Evolutionary conservation across 176 grass and related monocot genomes (phyloP).

Genomic region (Eremochloa ophiuroides): DNA sequence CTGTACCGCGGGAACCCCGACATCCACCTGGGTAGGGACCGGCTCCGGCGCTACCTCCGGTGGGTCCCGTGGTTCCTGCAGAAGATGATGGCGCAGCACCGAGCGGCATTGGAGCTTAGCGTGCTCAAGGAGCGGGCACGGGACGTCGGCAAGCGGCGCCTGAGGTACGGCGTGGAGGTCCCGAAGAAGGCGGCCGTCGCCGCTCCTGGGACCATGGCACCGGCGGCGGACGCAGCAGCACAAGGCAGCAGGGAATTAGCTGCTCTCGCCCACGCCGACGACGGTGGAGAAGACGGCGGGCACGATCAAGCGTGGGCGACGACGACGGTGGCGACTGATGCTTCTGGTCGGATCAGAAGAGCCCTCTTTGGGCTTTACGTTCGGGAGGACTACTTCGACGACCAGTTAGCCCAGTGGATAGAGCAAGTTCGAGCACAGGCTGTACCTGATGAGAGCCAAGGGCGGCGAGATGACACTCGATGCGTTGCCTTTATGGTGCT

Average conservation of each 20-base stretch:
- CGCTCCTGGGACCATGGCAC: too few relatives aligned
- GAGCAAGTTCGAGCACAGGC: background rate
- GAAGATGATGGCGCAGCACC: constrained; percentile 1
- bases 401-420: background rate
- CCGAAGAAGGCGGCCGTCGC: background rate
- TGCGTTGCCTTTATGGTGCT: background rate
- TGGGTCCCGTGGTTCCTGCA: background rate
- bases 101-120: background rate
- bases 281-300: background rate
- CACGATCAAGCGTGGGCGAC: background rate
- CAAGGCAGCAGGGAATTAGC: background rate
- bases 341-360: background rate
- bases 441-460: background rate
- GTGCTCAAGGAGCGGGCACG: constrained; percentile 15
- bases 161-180: constrained; percentile 18
- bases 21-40: background rate
- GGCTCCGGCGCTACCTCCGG: background rate
- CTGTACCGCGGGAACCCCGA: constrained; percentile 1
- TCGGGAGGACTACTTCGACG: background rate
- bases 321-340: too few relatives aligned
- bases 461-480: background rate
- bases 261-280: background rate
- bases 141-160: background rate
- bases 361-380: background rate
- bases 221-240: background rate